Base-by-base conservation (phyloP, 2,329 filamentous ascomycete species). In the Exophiala dermatitidis region DNA sequence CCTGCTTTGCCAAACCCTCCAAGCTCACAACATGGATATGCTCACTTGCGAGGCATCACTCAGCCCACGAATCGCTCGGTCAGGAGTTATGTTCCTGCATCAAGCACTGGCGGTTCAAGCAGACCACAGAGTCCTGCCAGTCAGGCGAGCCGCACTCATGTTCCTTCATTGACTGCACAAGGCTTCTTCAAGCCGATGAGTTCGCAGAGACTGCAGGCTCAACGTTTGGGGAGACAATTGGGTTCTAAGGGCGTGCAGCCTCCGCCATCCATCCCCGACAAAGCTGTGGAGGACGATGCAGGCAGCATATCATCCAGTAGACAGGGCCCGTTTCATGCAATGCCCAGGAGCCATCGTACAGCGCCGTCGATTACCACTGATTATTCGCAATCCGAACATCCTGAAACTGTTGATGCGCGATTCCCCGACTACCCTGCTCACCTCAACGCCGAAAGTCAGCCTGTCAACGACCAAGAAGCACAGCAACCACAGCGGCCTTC, bases 181-280 rank as follows among this genome's bases (percentile, higher is more conserved):
- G 91, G 88, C 50, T 97, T 98, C 73, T 95, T 95, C 67, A 86
- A 85, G 26, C 93, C 93, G 37, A 95, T 98, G 89, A 97, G 90
- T 72, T 95, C 91, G 28, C 90, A 95, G 68, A 86, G 89, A 68
- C 76, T 97, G 47, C 91, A 97, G 71, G 90, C 90, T 50, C 93
- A 97, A 71, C 79, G 91, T 68, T 83, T 84, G 59, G 81, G 76
- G 61, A 74, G 75, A 44, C 77, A 75, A 36, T 70, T 65, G 53
- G 59, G 60, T 37, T 34, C 66, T 58, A 71, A 67, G 42, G 69
- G 67, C 52, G 65, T 55, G 44, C 58, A 60, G 31, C 52, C 56
- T 26, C 60, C 56, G 34, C 43, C 50, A 8, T 44, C 60, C 4
- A 71, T 66, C 46, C 67, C 69, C 29, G 74, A 76, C 50, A 71